Evolutionary conservation across 1,139 yeast genomes (phyloP).

Genomic region (Suhomyces coccinellae): DNA sequence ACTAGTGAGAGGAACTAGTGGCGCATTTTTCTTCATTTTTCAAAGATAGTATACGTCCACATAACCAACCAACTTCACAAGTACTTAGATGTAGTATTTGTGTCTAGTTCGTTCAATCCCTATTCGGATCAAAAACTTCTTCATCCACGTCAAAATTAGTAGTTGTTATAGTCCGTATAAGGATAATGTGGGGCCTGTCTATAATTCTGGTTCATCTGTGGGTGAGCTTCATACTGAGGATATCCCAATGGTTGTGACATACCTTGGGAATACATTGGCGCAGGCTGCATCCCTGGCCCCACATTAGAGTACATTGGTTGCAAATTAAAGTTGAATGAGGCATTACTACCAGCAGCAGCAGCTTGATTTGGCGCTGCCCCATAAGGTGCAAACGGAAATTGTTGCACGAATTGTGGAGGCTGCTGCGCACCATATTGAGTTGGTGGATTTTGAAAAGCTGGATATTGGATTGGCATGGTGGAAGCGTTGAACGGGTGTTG

Average conservation of each 20-base stretch:
- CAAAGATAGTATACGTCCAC: no score
- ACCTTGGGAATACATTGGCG: background rate
- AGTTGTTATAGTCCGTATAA: conserved; percentile 1
- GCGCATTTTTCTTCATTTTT: no score
- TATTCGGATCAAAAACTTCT: no score
- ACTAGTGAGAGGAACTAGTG: no score
- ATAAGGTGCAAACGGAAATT: conserved; percentile 7
- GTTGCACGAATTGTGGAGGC: background rate
- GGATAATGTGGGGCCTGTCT: background rate
- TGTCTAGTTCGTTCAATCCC: no score
- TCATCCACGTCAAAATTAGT: background rate
- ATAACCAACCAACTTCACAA: no score
- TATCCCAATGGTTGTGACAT: background rate
- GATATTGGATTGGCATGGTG: conserved; percentile 1
- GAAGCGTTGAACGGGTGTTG: conserved; percentile 6
- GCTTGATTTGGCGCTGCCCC: conserved; percentile 2
- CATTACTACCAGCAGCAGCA: conserved; percentile 12
- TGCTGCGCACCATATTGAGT: conserved; percentile 5
- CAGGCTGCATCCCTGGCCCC: background rate
- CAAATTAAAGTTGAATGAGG: conserved; percentile 10
- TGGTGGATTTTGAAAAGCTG: conserved; percentile 3
- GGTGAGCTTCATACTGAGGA: background rate
- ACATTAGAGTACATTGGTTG: conserved; percentile 5
- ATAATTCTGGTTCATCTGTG: background rate
- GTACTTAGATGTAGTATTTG: no score